Evolutionary conservation across 768 basidiomycete genomes (phyloP).

Genomic region (Pluteus cervinus): DNA sequence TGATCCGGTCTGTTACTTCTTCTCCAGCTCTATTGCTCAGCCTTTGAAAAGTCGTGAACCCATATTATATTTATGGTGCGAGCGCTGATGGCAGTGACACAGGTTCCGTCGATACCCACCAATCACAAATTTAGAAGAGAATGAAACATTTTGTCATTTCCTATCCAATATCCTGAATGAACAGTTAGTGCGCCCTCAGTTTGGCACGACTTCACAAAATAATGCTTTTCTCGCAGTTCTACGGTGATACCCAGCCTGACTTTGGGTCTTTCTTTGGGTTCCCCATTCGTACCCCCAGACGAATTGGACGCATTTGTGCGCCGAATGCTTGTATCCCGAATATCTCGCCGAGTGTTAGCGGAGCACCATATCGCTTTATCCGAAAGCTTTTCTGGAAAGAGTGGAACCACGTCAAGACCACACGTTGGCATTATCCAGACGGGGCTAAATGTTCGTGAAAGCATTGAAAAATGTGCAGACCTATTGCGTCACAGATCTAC

Average conservation of each 20-base stretch:
- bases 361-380: slow-evolving; percentile 88
- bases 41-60: slow-evolving; percentile 68
- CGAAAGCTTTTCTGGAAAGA: slow-evolving; percentile 38
- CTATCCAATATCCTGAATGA: slow-evolving; percentile 57
- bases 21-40: slow-evolving; percentile 76
- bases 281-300: slow-evolving; percentile 72
- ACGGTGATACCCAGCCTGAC: slow-evolving; percentile 77
- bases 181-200: slow-evolving; percentile 49
- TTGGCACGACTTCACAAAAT: slow-evolving; percentile 5
- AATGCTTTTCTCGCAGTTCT: slow-evolving; percentile 36
- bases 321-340: slow-evolving; percentile 86
- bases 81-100: slow-evolving; percentile 8
- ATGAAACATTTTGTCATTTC: slow-evolving; percentile 74
- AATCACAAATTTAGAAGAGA: slow-evolving; percentile 68
- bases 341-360: slow-evolving; percentile 82
- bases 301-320: slow-evolving; percentile 83
- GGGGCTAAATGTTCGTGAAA: slow-evolving; percentile 58
- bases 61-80: neutral
- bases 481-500: slow-evolving; percentile 47
- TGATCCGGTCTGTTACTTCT: slow-evolving; percentile 4
- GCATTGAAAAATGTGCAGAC: slow-evolving; percentile 62
- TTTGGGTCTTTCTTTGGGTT: slow-evolving; percentile 80
- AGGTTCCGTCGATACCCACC: slow-evolving; percentile 73
- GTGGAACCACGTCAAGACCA: slow-evolving; percentile 35
- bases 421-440: slow-evolving; percentile 87